A percentile compares a stretch with the other conserved stretches of the same genome.
Evolutionary conservation across 164 flowering plant genomes (phyloP).

Genomic region (Vitis cinerea): DNA sequence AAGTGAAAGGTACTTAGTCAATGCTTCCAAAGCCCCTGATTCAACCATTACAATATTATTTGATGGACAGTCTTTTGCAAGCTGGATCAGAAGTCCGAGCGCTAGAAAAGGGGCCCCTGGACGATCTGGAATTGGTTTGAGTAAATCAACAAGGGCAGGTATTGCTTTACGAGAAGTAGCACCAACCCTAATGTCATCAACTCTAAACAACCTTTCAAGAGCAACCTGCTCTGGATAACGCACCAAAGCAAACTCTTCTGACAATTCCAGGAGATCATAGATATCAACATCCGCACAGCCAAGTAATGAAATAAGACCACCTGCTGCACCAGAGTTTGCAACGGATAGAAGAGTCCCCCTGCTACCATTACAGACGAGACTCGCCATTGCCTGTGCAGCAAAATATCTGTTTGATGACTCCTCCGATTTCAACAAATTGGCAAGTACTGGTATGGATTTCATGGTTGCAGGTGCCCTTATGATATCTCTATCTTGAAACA

Average conservation of each 20-base stretch:
- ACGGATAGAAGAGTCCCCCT: conserved; percentile 92
- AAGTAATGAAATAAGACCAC: conserved; percentile 83
- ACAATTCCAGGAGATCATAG: conserved; percentile 65
- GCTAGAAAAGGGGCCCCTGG: conserved; percentile 97
- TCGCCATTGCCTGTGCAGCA: conserved; percentile 93
- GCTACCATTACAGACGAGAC: conserved; percentile 96
- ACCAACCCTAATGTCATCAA: conserved; percentile 94
- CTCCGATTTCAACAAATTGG: conserved; percentile 82
- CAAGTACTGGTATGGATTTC: conserved; percentile 74
- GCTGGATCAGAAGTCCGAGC: conserved; percentile 84
- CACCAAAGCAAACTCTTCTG: conserved; percentile 73
- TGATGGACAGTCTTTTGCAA: conserved; percentile 77
- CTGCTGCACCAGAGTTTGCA: conserved; percentile 94
- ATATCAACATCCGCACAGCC: conserved; percentile 98
- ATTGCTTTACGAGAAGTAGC: conserved; percentile 96
- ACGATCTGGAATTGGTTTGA: conserved; percentile 96
- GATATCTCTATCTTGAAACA: conserved; percentile 96
- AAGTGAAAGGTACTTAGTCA: conserved; percentile 93
- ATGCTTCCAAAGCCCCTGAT: conserved; percentile 89
- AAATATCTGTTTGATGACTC: conserved; percentile 86
- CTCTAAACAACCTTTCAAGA: conserved; percentile 94
- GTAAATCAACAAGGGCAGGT: conserved; percentile 90
- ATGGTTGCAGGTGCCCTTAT: conserved; percentile 80
- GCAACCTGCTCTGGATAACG: conserved; percentile 89
- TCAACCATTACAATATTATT: conserved; percentile 94